Base-by-base conservation (phyloP, 805 yeast genomes). In the Schizosaccharomyces cryophilus region DNA sequence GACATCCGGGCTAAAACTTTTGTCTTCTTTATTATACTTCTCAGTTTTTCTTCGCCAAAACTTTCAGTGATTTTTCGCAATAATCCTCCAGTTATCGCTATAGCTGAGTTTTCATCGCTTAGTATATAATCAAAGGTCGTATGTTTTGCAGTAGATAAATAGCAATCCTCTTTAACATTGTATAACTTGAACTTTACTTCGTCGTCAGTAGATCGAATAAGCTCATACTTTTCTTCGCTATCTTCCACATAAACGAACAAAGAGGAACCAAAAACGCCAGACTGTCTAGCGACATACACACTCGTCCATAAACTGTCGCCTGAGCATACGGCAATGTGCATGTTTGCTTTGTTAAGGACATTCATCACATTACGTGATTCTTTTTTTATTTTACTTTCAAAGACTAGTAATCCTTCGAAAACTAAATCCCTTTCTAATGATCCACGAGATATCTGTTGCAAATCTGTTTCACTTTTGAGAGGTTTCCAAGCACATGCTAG, bases 291-390 rank as follows among this genome's bases (percentile, higher is more conserved):
- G 21, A 93, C 98, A 71, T 95, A 85, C 21, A 93, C 79, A 0
- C 97, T 98, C 0, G 99, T 93, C 62, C 93, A 74, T 21, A 93
- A 80, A 68, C 93, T 93, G 70, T 93, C 99, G 61, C 99, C 99
- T 0, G 98, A 93, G 70, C 98, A 93, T 97, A 93, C 93, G 35
- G 88, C 73, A 0, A 93, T 85, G 66, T 96, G 76, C 60, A 93
- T 77, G 26, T 79, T 75, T 0, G 97, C 96, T 4, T 74, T 75
- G 26, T 74, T 73, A 60, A 93, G 74, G 62, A 79, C 76, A 13
- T 71, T 65, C 60, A 93, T 75, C 0, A 89, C 86, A 0, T 73
- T 71, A 7, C 74, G 74, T 0, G 96, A 84, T 0, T 84, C 74
- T 1, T 76, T 72, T 68, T 93, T 93, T 67, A 93, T 74, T 70